phyloP scores from a whole-genome alignment of 306 rosid species.

The Quercus rubra region DNA sequence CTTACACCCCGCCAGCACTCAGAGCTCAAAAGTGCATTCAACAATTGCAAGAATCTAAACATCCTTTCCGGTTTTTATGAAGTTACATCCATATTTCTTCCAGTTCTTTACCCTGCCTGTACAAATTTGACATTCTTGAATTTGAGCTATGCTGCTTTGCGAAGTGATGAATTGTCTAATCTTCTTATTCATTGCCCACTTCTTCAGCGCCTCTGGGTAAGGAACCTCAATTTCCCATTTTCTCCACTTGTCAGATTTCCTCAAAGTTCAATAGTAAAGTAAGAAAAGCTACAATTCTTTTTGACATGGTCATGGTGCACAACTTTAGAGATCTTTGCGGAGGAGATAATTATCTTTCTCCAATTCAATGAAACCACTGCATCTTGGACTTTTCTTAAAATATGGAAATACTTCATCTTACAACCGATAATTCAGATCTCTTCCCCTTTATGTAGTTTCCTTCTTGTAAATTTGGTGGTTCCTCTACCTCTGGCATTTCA shows the following conservation, averaged over 20 bases:
- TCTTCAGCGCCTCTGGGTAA: slow-evolving; percentile 77
- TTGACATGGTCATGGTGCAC: background rate
- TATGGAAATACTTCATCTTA: background rate
- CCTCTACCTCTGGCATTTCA: background rate
- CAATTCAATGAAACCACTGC: background rate
- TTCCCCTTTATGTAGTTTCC: background rate
- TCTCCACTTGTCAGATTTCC: slow-evolving; percentile 10
- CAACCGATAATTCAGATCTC: background rate
- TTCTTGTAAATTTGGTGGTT: background rate
- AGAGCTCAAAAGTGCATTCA: slow-evolving; percentile 60
- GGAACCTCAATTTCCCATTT: background rate
- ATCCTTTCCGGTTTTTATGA: slow-evolving; percentile 79
- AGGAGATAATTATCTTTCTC: background rate
- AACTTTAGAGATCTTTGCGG: background rate
- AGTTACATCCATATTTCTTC: slow-evolving; percentile 46
- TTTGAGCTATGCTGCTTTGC: slow-evolving; percentile 62
- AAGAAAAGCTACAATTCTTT: background rate
- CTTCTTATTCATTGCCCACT: slow-evolving; percentile 63
- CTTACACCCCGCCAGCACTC: slow-evolving; percentile 47
- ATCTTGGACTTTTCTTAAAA: background rate
- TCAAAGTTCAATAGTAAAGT: background rate
- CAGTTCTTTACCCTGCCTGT: slow-evolving; percentile 66
- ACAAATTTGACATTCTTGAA: slow-evolving; percentile 67
- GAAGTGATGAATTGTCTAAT: slow-evolving; percentile 51
- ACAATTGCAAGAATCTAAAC: slow-evolving; percentile 54